Evolutionary conservation across 345 rosid genomes (phyloP), one percentile per base, ranked within the genome.

Genomic region (Aethionema arabicum): DNA sequence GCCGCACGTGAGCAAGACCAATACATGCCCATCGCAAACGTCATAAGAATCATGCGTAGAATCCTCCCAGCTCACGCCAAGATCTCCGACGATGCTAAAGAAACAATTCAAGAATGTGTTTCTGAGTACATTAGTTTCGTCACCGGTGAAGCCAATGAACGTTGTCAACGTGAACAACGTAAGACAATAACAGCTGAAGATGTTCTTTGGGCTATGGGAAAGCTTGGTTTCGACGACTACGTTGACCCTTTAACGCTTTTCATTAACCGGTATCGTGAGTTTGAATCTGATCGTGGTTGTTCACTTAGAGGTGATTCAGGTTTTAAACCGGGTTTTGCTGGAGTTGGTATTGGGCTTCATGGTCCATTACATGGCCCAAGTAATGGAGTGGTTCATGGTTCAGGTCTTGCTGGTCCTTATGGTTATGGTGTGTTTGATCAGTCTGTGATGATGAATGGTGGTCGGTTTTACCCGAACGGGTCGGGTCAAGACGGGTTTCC

Each of bases 21-120:
- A 32, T 83, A 73, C 77, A 77, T 86, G 89, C 93, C 89, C 0
- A 82, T 83, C 11, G 85, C 93, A n/a, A 82, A 83, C 44, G 93
- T 86, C 59, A 83, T 76, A 3, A 78, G 85, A 41, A 83, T 83
- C 65, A 86, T 86, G 89, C 89, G 89, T 5, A 66, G 75, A 3
- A 78, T 56, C 45, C 78, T 83, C 7, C 93, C 87, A 0, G 2
- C 78, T 0, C 84, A 82, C 12, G 90, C 90, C 42, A 86, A 83
- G 27, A 83, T 83, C 62, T 83, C 90, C 11, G 90, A 86, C n/a
- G 87, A 86, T 9, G 87, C 87, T 8, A 83, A 83, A 53, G 90
- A 83, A 68, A 82, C 84, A 11, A 61, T 86, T 62, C 93, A 83
- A 63, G 93, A 83, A 68, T 83, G 89, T 27, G 83, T 82, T 29